These are phyloP conservation scores for Croton setiger DNA, from an alignment of 441 rosid species.

Conservation along the genomic window DNA sequence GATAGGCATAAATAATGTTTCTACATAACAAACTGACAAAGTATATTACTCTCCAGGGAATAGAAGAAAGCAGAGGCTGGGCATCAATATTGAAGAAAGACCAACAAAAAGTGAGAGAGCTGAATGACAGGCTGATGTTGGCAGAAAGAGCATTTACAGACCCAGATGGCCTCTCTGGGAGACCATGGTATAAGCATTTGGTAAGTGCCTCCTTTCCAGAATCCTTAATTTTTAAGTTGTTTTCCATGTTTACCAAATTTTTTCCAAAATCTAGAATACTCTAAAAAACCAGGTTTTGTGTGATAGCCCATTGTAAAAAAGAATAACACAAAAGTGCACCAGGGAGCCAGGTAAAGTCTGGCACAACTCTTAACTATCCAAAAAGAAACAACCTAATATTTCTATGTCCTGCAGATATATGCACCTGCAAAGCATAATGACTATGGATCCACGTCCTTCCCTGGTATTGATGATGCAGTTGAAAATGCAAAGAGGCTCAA, in stretches of 20 bases:
- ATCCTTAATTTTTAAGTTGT: not conserved
- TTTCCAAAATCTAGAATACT: not conserved
- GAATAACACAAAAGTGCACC: not conserved
- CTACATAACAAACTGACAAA: not conserved
- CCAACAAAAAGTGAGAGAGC: conserved; percentile 45
- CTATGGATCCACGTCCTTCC: conserved; percentile 67
- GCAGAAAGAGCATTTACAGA: conserved; percentile 81
- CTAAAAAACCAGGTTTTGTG: not conserved
- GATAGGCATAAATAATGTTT: conserved; percentile 5
- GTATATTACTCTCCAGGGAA: conserved; percentile 37
- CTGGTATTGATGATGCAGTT: conserved; percentile 61
- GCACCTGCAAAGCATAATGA: conserved; percentile 71
- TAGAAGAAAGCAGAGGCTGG: conserved; percentile 42
- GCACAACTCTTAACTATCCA: not conserved
- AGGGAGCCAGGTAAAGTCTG: not conserved
- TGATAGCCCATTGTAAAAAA: not conserved
- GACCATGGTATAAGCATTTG: conserved; percentile 83
- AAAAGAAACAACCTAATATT: conserved; percentile 11
- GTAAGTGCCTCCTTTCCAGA: conserved; percentile 31
- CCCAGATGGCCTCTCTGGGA: conserved; percentile 60
- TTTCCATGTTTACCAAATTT: not conserved
- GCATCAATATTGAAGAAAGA: conserved; percentile 33
- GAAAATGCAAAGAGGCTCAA: conserved; percentile 49
- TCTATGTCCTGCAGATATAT: conserved; percentile 40
- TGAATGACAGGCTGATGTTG: conserved; percentile 85